Evolutionary conservation across 2,329 filamentous ascomycete species (phyloP), one percentile per base, ranked within the genome.

Genomic region (Talaromyces atroroseus): DNA sequence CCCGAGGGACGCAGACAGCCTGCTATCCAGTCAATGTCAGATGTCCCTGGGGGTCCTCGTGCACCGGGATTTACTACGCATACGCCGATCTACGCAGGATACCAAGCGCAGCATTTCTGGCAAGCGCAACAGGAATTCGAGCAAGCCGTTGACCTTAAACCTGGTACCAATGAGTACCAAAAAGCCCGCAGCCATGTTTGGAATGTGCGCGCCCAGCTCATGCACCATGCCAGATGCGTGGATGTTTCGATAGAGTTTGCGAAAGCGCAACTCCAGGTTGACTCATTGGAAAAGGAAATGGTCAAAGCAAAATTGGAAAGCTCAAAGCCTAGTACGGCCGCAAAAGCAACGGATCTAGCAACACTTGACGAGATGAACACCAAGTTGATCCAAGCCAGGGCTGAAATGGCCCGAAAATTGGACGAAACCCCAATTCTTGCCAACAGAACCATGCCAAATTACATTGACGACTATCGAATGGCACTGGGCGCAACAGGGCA

Each of bases 391-490:
- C 38, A 57, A n/a, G 29, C 61, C 40, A 59, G 53, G 21, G 20
- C 47, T 4, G 44, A 47, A 1, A 46, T 65, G 3, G 53, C 50
- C 2, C 44, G 64, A 20, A 23, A 45, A 29, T 16, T 38, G 26
- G 29, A 34, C 4, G 50, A 59, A 20, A 18, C 49, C 21, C 34
- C 29, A 1, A 45, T 46, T 63, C 57, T 77, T 63, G 57, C 65
- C 21, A 67, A 72, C 29, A 64, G 72, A 49, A 73, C 76, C 29
- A 16, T 50, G n/a, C 53, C 48, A 29, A 56, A 50, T 38, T 21
- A 45, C 23, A 38, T 58, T 14, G 84, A 88, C 63, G 83, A 85
- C 64, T 68, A 78, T 46, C 80, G 82, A 60, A 61, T 80, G 16
- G 55, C 61, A 21, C 47, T 58, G 16, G 48, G 54, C 7, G 18